Base-by-base conservation (phyloP, 441 rosid genomes). In the Pelargonium fulgidum region DNA sequence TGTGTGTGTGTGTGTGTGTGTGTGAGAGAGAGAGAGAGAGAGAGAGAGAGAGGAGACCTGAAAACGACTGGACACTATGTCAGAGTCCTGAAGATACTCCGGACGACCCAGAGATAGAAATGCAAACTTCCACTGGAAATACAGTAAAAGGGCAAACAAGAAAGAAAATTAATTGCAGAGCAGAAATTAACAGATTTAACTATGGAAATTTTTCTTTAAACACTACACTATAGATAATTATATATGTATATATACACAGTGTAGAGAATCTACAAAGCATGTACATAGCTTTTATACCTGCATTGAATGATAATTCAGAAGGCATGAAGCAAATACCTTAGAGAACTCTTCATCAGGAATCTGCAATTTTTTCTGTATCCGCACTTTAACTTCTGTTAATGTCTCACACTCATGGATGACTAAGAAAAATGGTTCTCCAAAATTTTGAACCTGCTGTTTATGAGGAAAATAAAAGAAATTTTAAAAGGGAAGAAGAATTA, bases 381-480 rank as follows among this genome's bases (percentile, higher is more conserved):
- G 88, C 68, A 66, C 82, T 73, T 85, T 87, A 39, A 87, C 79
- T 66, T 85, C 89, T 24, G 83, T 83, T 67, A 87, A 80, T 19
- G 83, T 84, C 73, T 87, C 92, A 66, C 82, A 85, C 81, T 85
- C 90, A 71, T 71, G 86, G 78, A 87, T 79, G 47, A 85, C 87
- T 72, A 85, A 80, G 74, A 87, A 83, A 79, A 87, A 87, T 39
- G 92, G 92, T 80, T 85, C 89, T 16, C 93, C 93, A 73, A 88
- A 88, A 78, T 86, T 88, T 68, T 82, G 89, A 64, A 85, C 82
- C 77, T 80, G 83, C 86, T 79, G 79, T 66, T 77, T 22, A 59
- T 3, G 2, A 33, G 39, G 39, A 33, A 33, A 19, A 47, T 33
- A 33, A 4, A 3, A 33, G 39, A 22, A 22, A 22, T 22, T 22